Percentiles rank a stretch among this genome's conserved stretches.
Evolutionary conservation across 2,329 filamentous ascomycete genomes (phyloP).

Genomic region (Clarireedia paspali): DNA sequence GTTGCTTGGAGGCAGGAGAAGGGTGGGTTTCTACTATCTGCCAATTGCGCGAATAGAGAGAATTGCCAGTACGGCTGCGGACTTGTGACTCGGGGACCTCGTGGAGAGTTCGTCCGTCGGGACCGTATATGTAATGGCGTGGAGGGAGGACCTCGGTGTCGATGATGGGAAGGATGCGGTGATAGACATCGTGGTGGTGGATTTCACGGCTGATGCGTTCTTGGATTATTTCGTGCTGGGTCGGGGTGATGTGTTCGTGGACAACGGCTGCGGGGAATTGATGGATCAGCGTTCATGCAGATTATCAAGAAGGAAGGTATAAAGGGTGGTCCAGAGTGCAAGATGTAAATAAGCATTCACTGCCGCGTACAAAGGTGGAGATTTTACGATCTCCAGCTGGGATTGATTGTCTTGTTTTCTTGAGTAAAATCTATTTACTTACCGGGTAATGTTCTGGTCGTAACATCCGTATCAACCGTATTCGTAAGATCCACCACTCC

Average conservation of each 20-base stretch:
- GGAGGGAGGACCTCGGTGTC: constrained; percentile 45
- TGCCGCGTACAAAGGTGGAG: neutral
- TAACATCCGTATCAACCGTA: constrained; percentile 25
- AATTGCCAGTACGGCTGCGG: constrained; percentile 23
- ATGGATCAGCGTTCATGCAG: neutral
- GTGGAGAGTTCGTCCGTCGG: constrained; percentile 35
- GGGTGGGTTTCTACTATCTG: constrained; percentile 4
- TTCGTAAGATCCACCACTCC: constrained; percentile 23
- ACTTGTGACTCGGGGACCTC: constrained; percentile 39
- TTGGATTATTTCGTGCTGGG: constrained; percentile 38
- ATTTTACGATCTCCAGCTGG: neutral
- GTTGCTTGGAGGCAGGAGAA: neutral
- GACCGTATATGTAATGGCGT: constrained; percentile 34
- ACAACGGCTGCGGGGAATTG: constrained; percentile 34
- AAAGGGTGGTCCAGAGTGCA: neutral
- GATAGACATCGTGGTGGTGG: constrained; percentile 44
- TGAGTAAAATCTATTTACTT: constrained; percentile 9
- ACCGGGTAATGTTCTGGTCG: constrained; percentile 24
- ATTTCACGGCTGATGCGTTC: constrained; percentile 44
- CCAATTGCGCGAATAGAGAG: constrained; percentile 10
- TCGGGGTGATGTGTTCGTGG: constrained; percentile 39
- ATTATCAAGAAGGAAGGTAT: neutral
- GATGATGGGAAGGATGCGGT: constrained; percentile 44
- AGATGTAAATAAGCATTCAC: neutral
- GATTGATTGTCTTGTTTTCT: neutral